Evolutionary conservation across 2,329 filamentous ascomycete species (phyloP).

Genomic region (Cucurbitaria berberidis): DNA sequence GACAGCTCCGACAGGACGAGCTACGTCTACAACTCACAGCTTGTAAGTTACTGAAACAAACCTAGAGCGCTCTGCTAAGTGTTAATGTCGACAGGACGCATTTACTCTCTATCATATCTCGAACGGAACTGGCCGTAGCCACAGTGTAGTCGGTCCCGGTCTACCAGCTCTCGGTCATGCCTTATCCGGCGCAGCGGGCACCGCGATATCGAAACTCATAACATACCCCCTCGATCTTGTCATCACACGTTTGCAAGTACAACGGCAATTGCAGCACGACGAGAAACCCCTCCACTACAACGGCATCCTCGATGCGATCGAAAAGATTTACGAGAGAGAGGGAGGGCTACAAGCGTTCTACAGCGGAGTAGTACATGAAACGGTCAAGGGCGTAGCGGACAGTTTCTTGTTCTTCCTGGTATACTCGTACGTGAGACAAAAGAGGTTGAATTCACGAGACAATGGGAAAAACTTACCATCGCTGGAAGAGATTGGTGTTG

Average conservation of each 20-base stretch:
- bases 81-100: constrained; percentile 42
- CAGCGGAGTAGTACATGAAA: constrained; percentile 53
- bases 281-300: constrained; percentile 61
- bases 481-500: constrained; percentile 75
- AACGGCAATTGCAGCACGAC: constrained; percentile 62
- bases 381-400: constrained; percentile 62
- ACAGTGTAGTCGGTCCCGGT: constrained; percentile 51
- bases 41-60: constrained; percentile 37
- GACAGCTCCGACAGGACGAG: constrained; percentile 26
- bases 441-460: constrained; percentile 38
- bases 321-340: constrained; percentile 72
- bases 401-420: constrained; percentile 87
- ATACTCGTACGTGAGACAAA: constrained; percentile 67
- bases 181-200: constrained; percentile 77
- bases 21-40: constrained; percentile 53
- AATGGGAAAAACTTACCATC: constrained; percentile 59
- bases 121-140: constrained; percentile 42
- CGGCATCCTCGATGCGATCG: constrained; percentile 71
- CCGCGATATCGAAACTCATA: constrained; percentile 76
- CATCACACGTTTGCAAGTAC: constrained; percentile 81
- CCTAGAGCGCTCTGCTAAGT: constrained; percentile 10
- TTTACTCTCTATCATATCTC: constrained; percentile 52
- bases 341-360: constrained; percentile 75
- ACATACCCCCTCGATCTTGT: constrained; percentile 84
- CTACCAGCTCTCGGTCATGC: constrained; percentile 82